phyloP scores from a whole-genome alignment of 371 early-diverging fungal species.

The Mycotypha africana region DNA sequence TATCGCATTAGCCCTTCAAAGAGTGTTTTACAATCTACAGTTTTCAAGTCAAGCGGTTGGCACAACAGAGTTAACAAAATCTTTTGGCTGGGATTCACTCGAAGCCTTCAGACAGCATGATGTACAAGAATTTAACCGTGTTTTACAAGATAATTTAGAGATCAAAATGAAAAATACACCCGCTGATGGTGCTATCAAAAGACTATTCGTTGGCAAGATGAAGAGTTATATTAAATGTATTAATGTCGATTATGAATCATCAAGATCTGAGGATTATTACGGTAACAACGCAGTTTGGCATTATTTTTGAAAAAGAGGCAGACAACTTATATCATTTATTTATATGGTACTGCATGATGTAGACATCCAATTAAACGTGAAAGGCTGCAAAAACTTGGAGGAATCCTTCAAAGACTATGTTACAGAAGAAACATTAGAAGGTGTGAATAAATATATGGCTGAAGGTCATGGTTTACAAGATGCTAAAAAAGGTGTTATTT shows the following conservation, averaged over 20 bases:
- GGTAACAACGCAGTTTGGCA: constrained; percentile 6
- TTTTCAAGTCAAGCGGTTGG: constrained; percentile 63
- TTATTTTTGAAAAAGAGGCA: neutral
- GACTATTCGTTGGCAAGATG: constrained; percentile 90
- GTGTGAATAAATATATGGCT: constrained; percentile 95
- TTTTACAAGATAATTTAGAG: constrained; percentile 92
- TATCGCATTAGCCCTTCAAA: constrained; percentile 87
- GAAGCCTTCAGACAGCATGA: constrained; percentile 96
- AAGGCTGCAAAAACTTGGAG: constrained; percentile 81
- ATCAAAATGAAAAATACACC: constrained; percentile 84
- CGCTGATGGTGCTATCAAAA: constrained; percentile 87
- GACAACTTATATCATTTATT: too few species aligned
- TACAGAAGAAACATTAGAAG: constrained; percentile 86
- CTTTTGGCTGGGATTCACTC: constrained; percentile 94
- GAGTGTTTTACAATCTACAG: constrained; percentile 89
- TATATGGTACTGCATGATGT: neutral
- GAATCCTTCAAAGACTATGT: constrained; percentile 91
- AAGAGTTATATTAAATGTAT: constrained; percentile 92
- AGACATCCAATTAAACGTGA: constrained; percentile 94
- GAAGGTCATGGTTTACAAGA: constrained; percentile 95
- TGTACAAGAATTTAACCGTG: constrained; percentile 95
- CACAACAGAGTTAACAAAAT: constrained; percentile 89
- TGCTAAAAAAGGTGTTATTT: constrained; percentile 95
- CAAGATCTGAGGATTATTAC: constrained; percentile 67
- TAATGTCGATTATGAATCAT: constrained; percentile 88